Evolutionary conservation across 192 early-diverging fungal genomes (phyloP), one percentile per base, ranked within the genome.

Genomic region (Oehlia diaphana): DNA sequence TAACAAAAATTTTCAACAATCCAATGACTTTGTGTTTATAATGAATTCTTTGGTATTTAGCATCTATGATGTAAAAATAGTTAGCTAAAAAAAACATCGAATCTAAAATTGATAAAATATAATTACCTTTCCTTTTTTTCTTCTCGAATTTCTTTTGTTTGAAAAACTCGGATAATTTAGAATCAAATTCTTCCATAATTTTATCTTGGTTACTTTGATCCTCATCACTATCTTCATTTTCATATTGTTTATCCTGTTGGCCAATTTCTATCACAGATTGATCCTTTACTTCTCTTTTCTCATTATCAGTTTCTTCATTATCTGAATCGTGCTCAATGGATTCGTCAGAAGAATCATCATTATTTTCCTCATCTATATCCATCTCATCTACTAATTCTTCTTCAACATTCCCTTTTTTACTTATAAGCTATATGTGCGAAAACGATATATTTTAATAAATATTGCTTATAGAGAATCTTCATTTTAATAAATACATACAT

Each of bases 401-500:
- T 58, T 53, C 72, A 49, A 13, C 47, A 44, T 39, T 37, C 37
- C 21, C 19, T 42, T 70, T 39, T 39, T 70, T 70, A 7, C 21
- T 70, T 21, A 70, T 39, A 19, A 70, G 31, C 68, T 70, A 42
- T 39, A 70, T 44, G 4, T 21, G 12, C 9, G 19, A 58, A 14
- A 58, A 13, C 2, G 50, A 4, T 14, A 53, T 16, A 53, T 3
- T 50, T 58, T 58, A 21, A 47, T 47, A 14, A 58, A 58, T 58
- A 5, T 58, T 58, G 50, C 5, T 19, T 16, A 53, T 21, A 58
- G 16, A 21, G 21, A 58, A 58, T 58, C 19, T 58, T 19, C 13
- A 21, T 58, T 14, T 5, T 16, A 35, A n/a, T 14, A 53, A 4
- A 9, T 64, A 76, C 83, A 72, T 82, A 94, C 94, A 78, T 91